Base-by-base conservation (phyloP, 2,329 filamentous ascomycete species). In the Claviceps purpurea region DNA sequence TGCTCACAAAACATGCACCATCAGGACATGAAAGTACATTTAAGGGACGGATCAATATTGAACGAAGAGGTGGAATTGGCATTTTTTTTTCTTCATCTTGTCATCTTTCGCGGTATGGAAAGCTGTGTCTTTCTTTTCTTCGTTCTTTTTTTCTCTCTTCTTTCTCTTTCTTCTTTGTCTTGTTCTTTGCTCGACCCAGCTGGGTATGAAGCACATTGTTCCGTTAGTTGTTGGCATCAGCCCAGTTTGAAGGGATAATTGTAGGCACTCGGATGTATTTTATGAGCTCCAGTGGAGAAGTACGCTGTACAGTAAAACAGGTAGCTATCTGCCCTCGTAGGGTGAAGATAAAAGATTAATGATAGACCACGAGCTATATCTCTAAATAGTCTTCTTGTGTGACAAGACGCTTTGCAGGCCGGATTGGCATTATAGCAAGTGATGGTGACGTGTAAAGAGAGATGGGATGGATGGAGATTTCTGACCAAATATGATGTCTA, bases 331-430 rank as follows among this genome's bases (percentile, higher is more conserved):
- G 51, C 51, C 53, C 49, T 26, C 10, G 20, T 34, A 50, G 47
- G 53, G 48, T 30, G 45, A 47, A 50, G 42, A 53, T 42, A 53
- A 53, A 46, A 42, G 51, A 53, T 55, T 53, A 47, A 53, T 41
- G 51, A 55, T 55, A 55, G 53, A 49, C 45, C 39, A 55, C 51
- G 48, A 53, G 48, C 34, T 47, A 47, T 51, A 53, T 53, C 26
- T 42, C 22, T 55, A 49, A 49, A 34, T 34, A 34, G 41, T 22
- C 6, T 40, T 43, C 18, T 26, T 20, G 41, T n/a, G 13, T 13
- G 11, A 13, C 30, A 47, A 20, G 2, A 22, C 16, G 11, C n/a
- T 34, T n/a, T 37, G 5, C 18, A 20, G 5, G 30, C 26, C 2
- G 14, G n/a, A n/a, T 13, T 37, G 30, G 7, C 18, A 24, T 34